Percentiles rank a stretch among this genome's conserved stretches.
Evolutionary conservation across 2,329 filamentous ascomycete genomes (phyloP).

Genomic region (Cercospora sesami): DNA sequence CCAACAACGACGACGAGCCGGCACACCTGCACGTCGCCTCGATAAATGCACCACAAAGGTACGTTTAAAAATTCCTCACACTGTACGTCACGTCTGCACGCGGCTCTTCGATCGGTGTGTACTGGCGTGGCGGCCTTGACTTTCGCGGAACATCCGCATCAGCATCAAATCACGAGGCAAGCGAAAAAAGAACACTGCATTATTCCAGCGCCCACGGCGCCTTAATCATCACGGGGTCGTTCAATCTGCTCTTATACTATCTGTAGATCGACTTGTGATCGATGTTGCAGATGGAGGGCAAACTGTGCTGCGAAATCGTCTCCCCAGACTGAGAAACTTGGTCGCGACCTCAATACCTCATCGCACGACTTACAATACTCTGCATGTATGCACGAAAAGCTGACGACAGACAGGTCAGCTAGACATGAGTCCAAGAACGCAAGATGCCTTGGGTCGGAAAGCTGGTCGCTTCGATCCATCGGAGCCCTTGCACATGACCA

Average conservation of each 20-base stretch:
- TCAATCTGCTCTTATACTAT: background rate
- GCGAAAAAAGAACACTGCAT: background rate
- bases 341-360: background rate
- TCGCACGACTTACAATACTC: background rate
- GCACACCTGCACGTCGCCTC: background rate
- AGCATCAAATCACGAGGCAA: constrained; percentile 8
- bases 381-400: background rate
- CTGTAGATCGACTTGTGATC: background rate
- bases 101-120: background rate
- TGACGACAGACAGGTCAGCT: constrained; percentile 8
- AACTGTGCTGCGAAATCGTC: constrained; percentile 1
- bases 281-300: background rate
- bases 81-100: background rate
- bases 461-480: constrained; percentile 47
- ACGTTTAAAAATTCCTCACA: background rate
- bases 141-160: constrained; percentile 19
- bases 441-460: constrained; percentile 10
- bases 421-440: constrained; percentile 15
- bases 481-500: constrained; percentile 53
- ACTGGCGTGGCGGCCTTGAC: background rate
- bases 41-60: background rate
- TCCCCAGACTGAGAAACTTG: background rate
- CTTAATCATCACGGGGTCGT: background rate
- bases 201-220: background rate
- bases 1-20: constrained; percentile 5